Conservation (phyloP, 2,329 filamentous ascomycete genomes). For the Trichoderma sp. region DNA sequence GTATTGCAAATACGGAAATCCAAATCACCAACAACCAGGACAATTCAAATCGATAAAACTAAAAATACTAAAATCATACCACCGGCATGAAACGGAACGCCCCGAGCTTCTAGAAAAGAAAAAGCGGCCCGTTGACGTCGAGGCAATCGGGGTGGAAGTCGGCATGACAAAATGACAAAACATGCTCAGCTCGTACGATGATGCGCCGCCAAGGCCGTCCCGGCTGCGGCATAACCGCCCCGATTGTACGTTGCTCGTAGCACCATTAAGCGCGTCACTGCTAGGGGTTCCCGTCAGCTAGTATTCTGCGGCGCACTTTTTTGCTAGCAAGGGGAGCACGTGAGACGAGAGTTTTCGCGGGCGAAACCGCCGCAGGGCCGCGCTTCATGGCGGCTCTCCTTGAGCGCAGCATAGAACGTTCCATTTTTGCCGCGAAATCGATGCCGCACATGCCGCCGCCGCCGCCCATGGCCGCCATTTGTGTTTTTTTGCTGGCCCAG, state of each 20-base stretch:
- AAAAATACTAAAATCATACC: not conserved
- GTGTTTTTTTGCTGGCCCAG: not conserved
- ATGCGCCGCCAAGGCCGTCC: not conserved
- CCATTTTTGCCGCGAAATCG: not conserved
- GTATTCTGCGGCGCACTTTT: not conserved
- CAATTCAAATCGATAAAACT: not conserved
- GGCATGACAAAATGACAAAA: not conserved
- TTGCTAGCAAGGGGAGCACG: not conserved
- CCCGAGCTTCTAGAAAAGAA: not conserved
- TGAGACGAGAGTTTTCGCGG: not conserved
- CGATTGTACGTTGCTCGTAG: not conserved
- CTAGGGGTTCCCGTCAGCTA: not conserved
- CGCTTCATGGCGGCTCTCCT: slow-evolving; percentile 2
- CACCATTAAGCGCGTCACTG: not conserved
- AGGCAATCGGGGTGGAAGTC: not conserved
- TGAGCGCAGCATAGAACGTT: not conserved
- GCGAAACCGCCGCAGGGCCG: not conserved
- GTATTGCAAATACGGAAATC: not conserved
- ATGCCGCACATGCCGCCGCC: slow-evolving; percentile 18
- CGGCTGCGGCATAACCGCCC: not conserved
- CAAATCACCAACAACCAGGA: not conserved
- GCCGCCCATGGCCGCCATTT: not conserved
- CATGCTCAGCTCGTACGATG: slow-evolving; percentile 13
- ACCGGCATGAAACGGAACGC: not conserved
- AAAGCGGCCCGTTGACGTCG: not conserved